phyloP scores from a whole-genome alignment of 257 asterid genomes.

The Petunia secreta region DNA sequence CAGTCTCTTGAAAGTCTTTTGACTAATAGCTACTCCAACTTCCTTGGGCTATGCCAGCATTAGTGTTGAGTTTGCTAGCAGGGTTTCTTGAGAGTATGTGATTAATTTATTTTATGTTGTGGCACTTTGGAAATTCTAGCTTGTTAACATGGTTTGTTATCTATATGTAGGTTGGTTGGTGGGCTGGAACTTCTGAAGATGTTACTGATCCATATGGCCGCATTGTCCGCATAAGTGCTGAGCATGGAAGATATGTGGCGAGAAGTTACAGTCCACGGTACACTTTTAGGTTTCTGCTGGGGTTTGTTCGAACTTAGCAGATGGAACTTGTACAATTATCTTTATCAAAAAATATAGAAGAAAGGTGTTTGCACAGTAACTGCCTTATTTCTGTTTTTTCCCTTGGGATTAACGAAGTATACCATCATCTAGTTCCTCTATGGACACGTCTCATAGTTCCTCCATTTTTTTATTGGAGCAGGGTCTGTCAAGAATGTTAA shows the following conservation, averaged over 20 bases:
- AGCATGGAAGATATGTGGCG: conserved; percentile 92
- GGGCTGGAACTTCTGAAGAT: conserved; percentile 93
- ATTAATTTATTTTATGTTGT: not conserved
- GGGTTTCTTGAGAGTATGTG: conserved; percentile 4
- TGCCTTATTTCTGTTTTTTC: not conserved
- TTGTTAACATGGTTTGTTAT: conserved; percentile 29
- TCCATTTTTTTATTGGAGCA: not conserved
- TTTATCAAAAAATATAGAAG: not conserved
- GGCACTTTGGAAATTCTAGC: conserved; percentile 17
- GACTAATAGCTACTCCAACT: not conserved
- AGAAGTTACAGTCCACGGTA: conserved; percentile 95
- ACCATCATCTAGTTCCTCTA: not conserved
- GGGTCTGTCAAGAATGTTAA: not conserved
- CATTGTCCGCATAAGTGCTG: conserved; percentile 82
- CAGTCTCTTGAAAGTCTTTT: not conserved
- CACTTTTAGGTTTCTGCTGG: conserved; percentile 28
- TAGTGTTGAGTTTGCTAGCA: not conserved
- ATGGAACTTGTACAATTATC: conserved; percentile 1
- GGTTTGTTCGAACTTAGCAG: conserved; percentile 21
- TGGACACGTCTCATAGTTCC: not conserved
- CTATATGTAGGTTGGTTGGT: conserved; percentile 93
- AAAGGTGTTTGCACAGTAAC: not conserved
- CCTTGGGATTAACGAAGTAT: not conserved
- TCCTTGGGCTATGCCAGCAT: conserved; percentile 1
- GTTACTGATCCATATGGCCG: conserved; percentile 80